These are phyloP conservation scores for Lepidium aucheri DNA, from an alignment of 345 rosid species.

Conservation along the genomic window DNA sequence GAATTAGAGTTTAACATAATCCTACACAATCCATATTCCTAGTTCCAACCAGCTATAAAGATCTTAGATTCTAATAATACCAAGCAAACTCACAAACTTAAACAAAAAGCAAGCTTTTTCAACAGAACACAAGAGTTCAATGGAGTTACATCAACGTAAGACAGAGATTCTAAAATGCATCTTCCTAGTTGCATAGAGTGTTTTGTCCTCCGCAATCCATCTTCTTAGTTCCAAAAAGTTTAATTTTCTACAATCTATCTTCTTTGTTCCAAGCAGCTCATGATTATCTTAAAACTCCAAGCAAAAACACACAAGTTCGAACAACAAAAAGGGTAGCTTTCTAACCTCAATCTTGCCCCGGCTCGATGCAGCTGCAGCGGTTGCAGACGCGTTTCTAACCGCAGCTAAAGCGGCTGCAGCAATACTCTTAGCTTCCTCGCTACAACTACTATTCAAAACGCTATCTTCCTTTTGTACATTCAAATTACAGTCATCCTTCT, in stretches of 20 bases:
- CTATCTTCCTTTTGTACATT: constrained; percentile 21
- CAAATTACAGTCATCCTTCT: neutral
- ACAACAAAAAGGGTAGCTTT: neutral
- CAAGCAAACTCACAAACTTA: neutral
- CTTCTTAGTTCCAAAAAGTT: neutral
- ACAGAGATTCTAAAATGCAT: neutral
- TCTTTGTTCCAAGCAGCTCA: neutral
- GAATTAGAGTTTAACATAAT: neutral
- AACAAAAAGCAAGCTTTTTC: neutral
- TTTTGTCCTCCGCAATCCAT: neutral
- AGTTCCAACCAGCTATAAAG: neutral
- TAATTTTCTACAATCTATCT: neutral
- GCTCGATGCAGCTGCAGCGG: constrained; percentile 50
- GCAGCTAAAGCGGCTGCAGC: constrained; percentile 95
- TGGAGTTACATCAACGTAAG: neutral
- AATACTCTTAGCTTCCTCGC: constrained; percentile 58
- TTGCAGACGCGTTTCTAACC: constrained; percentile 67
- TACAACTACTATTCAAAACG: constrained; percentile 21
- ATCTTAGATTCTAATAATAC: neutral
- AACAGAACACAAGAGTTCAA: neutral
- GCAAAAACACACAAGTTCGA: neutral
- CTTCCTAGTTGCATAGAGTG: neutral
- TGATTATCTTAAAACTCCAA: neutral
- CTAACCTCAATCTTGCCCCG: constrained; percentile 80
- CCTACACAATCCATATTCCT: neutral